Percentiles rank a stretch among this genome's conserved stretches.
Conservation (phyloP, 495 filamentous ascomycete species). For the Penicillium daleae region DNA sequence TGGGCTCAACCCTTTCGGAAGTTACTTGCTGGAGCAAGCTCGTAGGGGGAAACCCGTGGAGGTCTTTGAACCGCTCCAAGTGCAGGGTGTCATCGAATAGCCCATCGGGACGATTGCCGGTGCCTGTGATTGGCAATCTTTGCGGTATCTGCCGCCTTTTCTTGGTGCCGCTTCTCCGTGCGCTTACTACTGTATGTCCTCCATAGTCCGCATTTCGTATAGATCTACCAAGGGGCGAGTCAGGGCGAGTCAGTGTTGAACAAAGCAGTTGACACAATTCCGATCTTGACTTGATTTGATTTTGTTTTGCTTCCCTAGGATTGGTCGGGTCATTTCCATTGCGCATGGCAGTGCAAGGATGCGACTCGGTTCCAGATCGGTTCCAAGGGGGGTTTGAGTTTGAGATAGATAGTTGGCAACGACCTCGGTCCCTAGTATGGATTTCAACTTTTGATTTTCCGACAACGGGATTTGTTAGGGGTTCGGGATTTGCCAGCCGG, state of each 20-base stretch:
- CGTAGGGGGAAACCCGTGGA: not conserved
- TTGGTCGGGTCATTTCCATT: not conserved
- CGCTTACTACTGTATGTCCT: not conserved
- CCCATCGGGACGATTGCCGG: not conserved
- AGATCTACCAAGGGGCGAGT: not conserved
- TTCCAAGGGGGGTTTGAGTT: slow-evolving; percentile 3
- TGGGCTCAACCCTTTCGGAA: not conserved
- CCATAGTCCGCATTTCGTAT: not conserved
- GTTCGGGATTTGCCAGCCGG: not conserved
- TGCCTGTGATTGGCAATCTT: not conserved
- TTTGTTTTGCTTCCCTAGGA: not conserved
- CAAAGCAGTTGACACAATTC: not conserved
- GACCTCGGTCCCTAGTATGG: slow-evolving; percentile 2
- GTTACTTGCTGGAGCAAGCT: not conserved
- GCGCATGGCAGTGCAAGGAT: not conserved
- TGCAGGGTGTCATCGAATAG: not conserved
- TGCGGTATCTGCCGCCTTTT: slow-evolving; percentile 2
- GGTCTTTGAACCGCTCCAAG: not conserved
- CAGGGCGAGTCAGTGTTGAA: not conserved
- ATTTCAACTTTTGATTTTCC: not conserved
- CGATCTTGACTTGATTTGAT: not conserved
- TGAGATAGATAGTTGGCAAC: slow-evolving; percentile 2
- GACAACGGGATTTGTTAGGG: slow-evolving; percentile 2
- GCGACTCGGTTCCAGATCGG: not conserved
- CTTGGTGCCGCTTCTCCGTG: not conserved